phyloP scores from a whole-genome alignment of 2,329 filamentous ascomycete genomes.

The Capronia epimyces region DNA sequence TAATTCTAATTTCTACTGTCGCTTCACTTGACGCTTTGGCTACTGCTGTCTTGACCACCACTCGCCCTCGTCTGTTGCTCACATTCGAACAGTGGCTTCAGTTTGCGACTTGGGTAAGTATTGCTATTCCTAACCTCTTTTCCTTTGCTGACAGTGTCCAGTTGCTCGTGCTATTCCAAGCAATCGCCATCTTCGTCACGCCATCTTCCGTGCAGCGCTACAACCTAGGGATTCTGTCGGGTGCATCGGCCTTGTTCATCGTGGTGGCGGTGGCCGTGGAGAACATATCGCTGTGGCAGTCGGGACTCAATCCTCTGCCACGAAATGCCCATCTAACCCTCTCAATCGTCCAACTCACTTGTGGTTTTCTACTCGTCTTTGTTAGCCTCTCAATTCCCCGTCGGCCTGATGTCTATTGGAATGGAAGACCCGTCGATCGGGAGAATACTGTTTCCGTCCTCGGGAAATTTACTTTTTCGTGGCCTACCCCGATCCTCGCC shows the following conservation, averaged over 20 bases:
- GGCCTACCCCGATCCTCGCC: conserved; percentile 54
- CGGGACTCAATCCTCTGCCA: conserved; percentile 14
- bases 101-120: conserved; percentile 58
- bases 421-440: conserved; percentile 57
- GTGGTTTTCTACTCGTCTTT: conserved; percentile 42
- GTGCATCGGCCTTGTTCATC: conserved; percentile 21
- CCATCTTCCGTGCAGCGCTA: conserved; percentile 22
- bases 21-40: conserved; percentile 55
- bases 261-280: conserved; percentile 25
- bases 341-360: conserved; percentile 27
- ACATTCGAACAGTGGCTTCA: conserved; percentile 57
- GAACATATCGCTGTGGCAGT: conserved; percentile 23
- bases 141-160: conserved; percentile 13
- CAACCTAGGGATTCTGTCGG: conserved; percentile 21
- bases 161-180: conserved; percentile 25
- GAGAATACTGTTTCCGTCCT: conserved; percentile 58
- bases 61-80: conserved; percentile 37
- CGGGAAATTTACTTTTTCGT: conserved; percentile 60
- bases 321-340: conserved; percentile 22
- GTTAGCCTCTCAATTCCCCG: conserved; percentile 56
- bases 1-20: conserved; percentile 50
- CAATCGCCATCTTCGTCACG: conserved; percentile 22
- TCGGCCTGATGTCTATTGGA: conserved; percentile 60
- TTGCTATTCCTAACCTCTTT: neutral
- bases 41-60: conserved; percentile 50